These are phyloP conservation scores for Ephemerocybe angulata DNA, from an alignment of 768 basidiomycete genomes.

Conservation along the genomic window DNA sequence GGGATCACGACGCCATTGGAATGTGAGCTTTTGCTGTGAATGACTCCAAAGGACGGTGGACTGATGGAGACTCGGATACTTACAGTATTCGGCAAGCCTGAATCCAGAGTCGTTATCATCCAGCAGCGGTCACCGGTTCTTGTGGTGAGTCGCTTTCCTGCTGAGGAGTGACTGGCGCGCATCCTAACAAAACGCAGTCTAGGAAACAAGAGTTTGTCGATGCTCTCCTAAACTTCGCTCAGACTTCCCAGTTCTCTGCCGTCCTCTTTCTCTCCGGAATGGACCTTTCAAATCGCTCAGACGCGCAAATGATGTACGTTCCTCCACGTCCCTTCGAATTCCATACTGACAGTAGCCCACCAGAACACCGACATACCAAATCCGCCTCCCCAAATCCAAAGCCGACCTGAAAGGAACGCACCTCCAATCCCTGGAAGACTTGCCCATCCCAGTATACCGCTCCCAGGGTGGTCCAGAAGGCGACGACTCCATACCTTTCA, in stretches of 20 bases:
- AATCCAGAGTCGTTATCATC: constrained; percentile 51
- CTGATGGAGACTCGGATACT: constrained; percentile 9
- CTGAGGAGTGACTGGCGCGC: background rate
- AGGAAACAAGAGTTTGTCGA: constrained; percentile 66
- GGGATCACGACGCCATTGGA: constrained; percentile 76
- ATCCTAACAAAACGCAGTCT: constrained; percentile 36
- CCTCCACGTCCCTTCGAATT: background rate
- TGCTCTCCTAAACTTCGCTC: constrained; percentile 54
- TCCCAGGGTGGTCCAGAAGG: constrained; percentile 34
- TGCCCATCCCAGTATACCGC: constrained; percentile 54
- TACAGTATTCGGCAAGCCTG: constrained; percentile 61
- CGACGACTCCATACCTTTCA: constrained; percentile 52
- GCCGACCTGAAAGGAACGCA: constrained; percentile 38
- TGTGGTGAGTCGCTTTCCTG: constrained; percentile 43
- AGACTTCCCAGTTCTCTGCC: constrained; percentile 43
- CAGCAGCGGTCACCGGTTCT: constrained; percentile 80
- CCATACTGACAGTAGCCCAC: background rate
- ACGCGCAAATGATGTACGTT: constrained; percentile 73
- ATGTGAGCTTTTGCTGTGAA: constrained; percentile 43
- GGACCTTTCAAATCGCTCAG: constrained; percentile 70
- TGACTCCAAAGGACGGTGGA: constrained; percentile 1
- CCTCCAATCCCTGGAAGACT: constrained; percentile 37
- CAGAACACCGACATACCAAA: constrained; percentile 66
- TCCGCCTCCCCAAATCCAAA: constrained; percentile 43
- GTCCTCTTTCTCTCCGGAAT: constrained; percentile 70